Percentiles rank a stretch among this genome's conserved stretches.
phyloP scores from a whole-genome alignment of 1,284 basidiomycete species.

The Mixia osmundae region DNA sequence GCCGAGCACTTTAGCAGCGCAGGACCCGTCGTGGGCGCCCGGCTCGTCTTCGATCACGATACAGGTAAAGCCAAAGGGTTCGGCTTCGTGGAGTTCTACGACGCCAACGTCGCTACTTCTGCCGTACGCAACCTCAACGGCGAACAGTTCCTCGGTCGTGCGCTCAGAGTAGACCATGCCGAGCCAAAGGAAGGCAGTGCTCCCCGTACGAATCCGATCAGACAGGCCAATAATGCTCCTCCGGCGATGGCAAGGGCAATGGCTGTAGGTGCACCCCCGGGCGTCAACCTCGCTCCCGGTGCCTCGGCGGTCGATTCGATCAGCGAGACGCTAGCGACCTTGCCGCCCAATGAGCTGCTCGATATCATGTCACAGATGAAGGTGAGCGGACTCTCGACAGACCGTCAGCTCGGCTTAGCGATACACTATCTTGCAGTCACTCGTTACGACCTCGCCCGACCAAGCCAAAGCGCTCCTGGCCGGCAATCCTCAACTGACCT shows the following conservation, averaged over 20 bases:
- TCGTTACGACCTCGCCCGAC: conserved; percentile 73
- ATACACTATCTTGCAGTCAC: conserved; percentile 31
- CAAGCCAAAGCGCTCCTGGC: conserved; percentile 59
- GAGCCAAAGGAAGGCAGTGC: conserved; percentile 26
- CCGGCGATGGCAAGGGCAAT: too few relatives aligned
- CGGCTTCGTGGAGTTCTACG: conserved; percentile 27
- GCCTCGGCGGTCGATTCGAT: conserved; percentile 59
- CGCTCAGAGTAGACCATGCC: conserved; percentile 51
- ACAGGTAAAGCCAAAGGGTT: conserved; percentile 93
- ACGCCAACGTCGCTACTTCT: conserved; percentile 70
- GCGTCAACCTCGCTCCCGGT: conserved; percentile 53
- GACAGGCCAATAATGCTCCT: conserved; percentile 4
- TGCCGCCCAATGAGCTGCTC: conserved; percentile 62
- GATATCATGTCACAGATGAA: conserved; percentile 97
- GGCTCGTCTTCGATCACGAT: conserved; percentile 82
- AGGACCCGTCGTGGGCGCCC: conserved; percentile 61
- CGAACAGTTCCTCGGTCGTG: conserved; percentile 52
- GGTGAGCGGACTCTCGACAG: conserved; percentile 29
- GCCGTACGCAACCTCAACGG: conserved; percentile 71
- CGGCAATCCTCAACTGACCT: conserved; percentile 74
- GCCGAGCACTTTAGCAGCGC: conserved; percentile 45
- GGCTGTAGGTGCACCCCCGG: conserved; percentile 44
- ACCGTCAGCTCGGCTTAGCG: not conserved
- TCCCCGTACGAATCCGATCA: not conserved
- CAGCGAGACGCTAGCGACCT: conserved; percentile 58